Percentiles rank a stretch among this genome's conserved stretches.
Conservation (phyloP, 495 filamentous ascomycete genomes). For the Penicillium soppii region DNA sequence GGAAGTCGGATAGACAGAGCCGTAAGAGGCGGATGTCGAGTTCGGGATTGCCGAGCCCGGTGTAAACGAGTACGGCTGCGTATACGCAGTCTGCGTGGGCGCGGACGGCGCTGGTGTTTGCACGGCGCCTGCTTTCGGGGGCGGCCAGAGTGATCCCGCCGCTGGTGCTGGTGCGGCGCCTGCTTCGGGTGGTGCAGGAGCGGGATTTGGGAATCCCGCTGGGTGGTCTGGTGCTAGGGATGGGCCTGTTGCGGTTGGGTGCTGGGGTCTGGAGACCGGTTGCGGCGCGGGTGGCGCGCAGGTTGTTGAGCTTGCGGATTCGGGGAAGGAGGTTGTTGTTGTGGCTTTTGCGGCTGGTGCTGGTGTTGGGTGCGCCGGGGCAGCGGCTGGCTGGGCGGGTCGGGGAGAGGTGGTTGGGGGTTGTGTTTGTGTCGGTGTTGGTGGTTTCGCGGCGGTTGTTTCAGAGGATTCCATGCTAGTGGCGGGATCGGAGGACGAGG, state of each 20-base stretch:
- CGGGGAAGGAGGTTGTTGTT: slow-evolving; percentile 20
- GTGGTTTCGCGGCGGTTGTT: slow-evolving; percentile 18
- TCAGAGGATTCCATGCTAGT: too few species aligned
- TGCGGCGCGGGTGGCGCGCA: slow-evolving; percentile 53
- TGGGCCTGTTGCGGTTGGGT: slow-evolving; percentile 23
- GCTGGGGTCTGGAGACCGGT: slow-evolving; percentile 52
- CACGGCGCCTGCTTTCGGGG: slow-evolving; percentile 12
- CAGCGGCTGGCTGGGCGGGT: slow-evolving; percentile 43
- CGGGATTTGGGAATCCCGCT: slow-evolving; percentile 9
- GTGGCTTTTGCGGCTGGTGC: slow-evolving; percentile 16
- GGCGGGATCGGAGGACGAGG: slow-evolving; percentile 32
- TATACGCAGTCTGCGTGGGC: background rate
- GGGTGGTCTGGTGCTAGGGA: slow-evolving; percentile 11
- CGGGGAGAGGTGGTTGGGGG: slow-evolving; percentile 39
- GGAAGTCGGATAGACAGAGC: slow-evolving; percentile 55
- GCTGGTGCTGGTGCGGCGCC: too few species aligned
- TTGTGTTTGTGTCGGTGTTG: slow-evolving; percentile 41
- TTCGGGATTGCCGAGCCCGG: slow-evolving; percentile 33
- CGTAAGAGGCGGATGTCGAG: slow-evolving; percentile 40
- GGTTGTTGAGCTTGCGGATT: slow-evolving; percentile 6
- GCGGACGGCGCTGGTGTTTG: slow-evolving; percentile 18
- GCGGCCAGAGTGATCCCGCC: too few species aligned
- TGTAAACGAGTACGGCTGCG: background rate
- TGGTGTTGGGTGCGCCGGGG: slow-evolving; percentile 21
- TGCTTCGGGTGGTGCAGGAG: slow-evolving; percentile 58